Conservation (phyloP, 177 flowering plant species). For the Telopea speciosissima region DNA sequence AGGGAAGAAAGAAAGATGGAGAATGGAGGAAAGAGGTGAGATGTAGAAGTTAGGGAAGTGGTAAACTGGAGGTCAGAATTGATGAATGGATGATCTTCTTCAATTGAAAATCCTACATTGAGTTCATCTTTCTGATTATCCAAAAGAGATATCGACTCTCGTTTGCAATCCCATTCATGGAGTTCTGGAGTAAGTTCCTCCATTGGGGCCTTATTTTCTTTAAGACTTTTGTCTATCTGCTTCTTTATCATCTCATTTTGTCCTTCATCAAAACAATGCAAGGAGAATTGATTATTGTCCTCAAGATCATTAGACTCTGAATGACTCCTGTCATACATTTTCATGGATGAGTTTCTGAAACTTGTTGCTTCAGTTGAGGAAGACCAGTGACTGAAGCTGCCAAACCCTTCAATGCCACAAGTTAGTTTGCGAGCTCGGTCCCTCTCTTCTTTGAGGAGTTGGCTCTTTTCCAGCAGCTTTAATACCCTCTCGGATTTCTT, state of each 20-base stretch:
- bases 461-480: conserved; percentile 57
- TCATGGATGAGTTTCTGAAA: conserved; percentile 22
- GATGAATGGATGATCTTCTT: too few species aligned
- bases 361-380: conserved; percentile 26
- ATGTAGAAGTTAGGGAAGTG: too few species aligned
- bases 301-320: conserved; percentile 34
- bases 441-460: conserved; percentile 69
- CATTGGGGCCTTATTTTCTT: too few species aligned
- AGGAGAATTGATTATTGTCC: conserved; percentile 10
- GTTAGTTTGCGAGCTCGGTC: conserved; percentile 58
- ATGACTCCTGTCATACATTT: conserved; percentile 36
- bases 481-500: conserved; percentile 69
- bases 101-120: too few species aligned
- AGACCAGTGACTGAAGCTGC: conserved; percentile 47
- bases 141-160: too few species aligned
- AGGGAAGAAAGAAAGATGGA: background rate
- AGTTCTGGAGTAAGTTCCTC: too few species aligned
- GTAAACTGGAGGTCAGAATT: too few species aligned
- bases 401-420: conserved; percentile 75
- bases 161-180: too few species aligned
- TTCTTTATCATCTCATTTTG: too few species aligned
- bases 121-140: too few species aligned
- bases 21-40: background rate
- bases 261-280: background rate
- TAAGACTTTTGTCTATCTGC: conserved; percentile 17